These are phyloP conservation scores for Acanthamoeba triangularis DNA, from an alignment of 208 protist genomes.

Conservation along the genomic window DNA sequence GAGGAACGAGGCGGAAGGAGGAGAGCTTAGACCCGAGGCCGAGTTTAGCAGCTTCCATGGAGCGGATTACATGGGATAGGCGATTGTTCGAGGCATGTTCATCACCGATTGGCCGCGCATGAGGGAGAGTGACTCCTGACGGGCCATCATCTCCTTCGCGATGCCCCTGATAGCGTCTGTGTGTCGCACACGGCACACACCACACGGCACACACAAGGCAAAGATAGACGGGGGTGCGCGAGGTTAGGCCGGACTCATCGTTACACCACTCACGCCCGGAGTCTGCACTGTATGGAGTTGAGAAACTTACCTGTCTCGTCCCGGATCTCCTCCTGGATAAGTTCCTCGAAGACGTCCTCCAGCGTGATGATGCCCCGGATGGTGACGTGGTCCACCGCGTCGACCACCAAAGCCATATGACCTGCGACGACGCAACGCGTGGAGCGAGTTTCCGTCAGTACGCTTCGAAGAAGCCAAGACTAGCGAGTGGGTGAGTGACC, in stretches of 20 bases:
- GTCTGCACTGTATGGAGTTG: background rate
- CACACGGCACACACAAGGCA: background rate
- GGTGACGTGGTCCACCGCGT: constrained; percentile 47
- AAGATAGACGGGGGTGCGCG: background rate
- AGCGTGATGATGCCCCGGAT: constrained; percentile 86
- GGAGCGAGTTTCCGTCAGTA: background rate
- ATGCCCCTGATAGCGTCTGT: constrained; percentile 23
- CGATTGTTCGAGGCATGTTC: constrained; percentile 9
- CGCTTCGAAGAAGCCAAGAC: too few species aligned
- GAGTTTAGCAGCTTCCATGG: background rate
- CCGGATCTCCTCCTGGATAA: constrained; percentile 79
- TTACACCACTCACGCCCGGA: background rate
- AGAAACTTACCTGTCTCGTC: background rate
- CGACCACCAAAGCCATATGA: constrained; percentile 75
- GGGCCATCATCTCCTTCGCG: constrained; percentile 4
- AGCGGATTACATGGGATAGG: constrained; percentile 11
- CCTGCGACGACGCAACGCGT: background rate
- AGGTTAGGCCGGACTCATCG: too few species aligned
- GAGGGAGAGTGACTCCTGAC: background rate
- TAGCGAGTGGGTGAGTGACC: too few species aligned
- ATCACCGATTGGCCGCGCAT: background rate
- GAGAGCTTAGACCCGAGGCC: background rate
- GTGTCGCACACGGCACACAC: background rate
- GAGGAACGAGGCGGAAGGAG: background rate
- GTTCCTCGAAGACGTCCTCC: constrained; percentile 88